Conservation (phyloP, 2,329 filamentous ascomycete species). For the Pseudocercospora musae region DNA sequence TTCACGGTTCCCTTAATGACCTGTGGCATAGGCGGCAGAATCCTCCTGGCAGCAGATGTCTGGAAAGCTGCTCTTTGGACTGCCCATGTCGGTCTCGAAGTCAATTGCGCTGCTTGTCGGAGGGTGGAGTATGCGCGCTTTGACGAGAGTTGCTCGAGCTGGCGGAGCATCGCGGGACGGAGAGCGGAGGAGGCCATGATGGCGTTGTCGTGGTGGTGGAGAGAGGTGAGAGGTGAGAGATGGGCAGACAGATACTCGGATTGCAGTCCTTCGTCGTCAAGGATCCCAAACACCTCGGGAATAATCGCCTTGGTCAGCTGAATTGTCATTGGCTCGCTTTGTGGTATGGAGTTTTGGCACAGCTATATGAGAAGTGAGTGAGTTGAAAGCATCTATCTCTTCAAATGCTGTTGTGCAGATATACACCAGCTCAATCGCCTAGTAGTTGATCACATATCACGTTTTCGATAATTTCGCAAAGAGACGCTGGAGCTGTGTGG, state of each 20-base stretch:
- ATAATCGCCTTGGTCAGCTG: neutral
- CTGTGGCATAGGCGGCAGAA: conserved; percentile 77
- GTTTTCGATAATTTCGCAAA: neutral
- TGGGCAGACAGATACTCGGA: neutral
- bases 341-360: neutral
- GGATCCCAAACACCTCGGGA: conserved; percentile 3
- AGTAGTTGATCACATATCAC: neutral
- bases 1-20: conserved; percentile 61
- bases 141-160: conserved; percentile 40
- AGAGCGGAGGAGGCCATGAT: conserved; percentile 55
- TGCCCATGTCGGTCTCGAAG: conserved; percentile 40
- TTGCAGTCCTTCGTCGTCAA: conserved; percentile 5
- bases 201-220: conserved; percentile 14
- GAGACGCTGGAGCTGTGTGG: neutral
- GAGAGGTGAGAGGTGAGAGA: no score
- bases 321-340: conserved; percentile 3
- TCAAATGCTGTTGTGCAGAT: neutral
- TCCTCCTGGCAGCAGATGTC: conserved; percentile 69
- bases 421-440: neutral
- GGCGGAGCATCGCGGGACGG: conserved; percentile 50
- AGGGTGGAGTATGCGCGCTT: conserved; percentile 40
- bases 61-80: conserved; percentile 73
- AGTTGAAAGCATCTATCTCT: neutral
- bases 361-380: neutral
- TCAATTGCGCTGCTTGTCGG: conserved; percentile 27